Evolutionary conservation across 2,329 filamentous ascomycete species (phyloP), one percentile per base, ranked within the genome.

Genomic region (Pseudocercospora cruenta): DNA sequence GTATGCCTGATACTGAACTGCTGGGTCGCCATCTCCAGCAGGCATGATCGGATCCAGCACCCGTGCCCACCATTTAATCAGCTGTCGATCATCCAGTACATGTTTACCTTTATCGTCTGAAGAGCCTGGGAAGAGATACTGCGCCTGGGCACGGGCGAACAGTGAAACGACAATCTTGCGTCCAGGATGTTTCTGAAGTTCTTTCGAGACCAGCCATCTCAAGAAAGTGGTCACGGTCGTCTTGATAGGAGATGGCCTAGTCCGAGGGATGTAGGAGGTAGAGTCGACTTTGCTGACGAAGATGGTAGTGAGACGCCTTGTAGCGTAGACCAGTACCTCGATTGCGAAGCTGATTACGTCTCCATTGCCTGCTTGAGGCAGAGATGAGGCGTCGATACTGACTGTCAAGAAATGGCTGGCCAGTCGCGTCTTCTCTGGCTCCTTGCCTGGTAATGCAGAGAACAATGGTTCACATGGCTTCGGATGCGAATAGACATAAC

Each of bases 221-320:
- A 99, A 78, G 71, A 98, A 97, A 0, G 88, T 86, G 4, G 88
- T 87, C 57, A 89, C 90, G 53, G 96, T 86, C 33, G 88, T 84
- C 68, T 91, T 88, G 58, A 97, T 85, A 0, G 93, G 93, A 3
- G 92, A 95, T 0, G 87, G 83, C 0, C 85, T 82, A n/a, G 86
- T 84, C 71, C 82, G 86, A 16, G 89, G 86, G 9, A 97, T 81
- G 76, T 93, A 96, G 24, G 96, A 95, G 0, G 94, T 97, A 9
- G 95, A 97, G 80, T 99, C 95, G 58, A 95, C 95, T 80, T 99
- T 99, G 69, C 94, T 94, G 24, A 99, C 90, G 77, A 99, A 99
- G 62, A 98, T 86, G 3, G 92, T 97, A 1, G 91, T 96, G 24
- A 93, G 86, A 72, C 87, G 86, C 54, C 87, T 86, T 0, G 94